Percentiles rank a stretch among this genome's conserved stretches.
phyloP scores from a whole-genome alignment of 2,329 filamentous ascomycete genomes.

The Sporothrix curviconia region DNA sequence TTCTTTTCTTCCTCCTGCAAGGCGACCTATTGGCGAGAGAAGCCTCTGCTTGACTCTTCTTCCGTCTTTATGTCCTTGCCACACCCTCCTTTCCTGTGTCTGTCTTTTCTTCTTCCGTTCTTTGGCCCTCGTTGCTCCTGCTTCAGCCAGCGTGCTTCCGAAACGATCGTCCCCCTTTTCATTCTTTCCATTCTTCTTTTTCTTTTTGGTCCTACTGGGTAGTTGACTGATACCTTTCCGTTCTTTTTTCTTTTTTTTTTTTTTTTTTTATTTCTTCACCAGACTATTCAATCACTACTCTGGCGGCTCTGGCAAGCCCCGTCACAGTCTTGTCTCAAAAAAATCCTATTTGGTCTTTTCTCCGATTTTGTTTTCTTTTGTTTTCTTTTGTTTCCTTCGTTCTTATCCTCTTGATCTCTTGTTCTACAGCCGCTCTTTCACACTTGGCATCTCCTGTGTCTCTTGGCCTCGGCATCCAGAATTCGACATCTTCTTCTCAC shows the following conservation, averaged over 20 bases:
- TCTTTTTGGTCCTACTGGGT: too few relatives aligned
- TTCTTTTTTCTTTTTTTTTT: neutral
- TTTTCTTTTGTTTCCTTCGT: neutral
- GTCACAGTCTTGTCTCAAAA: neutral
- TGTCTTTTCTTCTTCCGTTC: neutral
- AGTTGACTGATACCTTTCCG: neutral
- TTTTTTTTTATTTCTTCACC: neutral
- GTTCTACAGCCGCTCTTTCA: neutral
- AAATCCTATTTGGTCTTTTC: neutral
- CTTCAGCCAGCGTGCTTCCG: neutral
- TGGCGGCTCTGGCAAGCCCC: neutral
- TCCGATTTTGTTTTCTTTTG: neutral
- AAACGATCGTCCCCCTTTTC: neutral
- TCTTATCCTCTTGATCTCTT: neutral
- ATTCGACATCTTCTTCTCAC: too few relatives aligned
- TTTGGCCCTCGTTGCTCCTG: neutral
- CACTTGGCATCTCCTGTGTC: too few relatives aligned
- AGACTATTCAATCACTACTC: neutral
- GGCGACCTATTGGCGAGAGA: neutral
- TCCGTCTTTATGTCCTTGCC: neutral
- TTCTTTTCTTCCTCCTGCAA: neutral
- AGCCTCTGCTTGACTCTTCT: neutral
- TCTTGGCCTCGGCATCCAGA: too few relatives aligned
- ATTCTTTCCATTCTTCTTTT: neutral
- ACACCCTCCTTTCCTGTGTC: neutral